Evolutionary conservation across 2,329 filamentous ascomycete species (phyloP).

Genomic region (Arthrobotrys megalospora): DNA sequence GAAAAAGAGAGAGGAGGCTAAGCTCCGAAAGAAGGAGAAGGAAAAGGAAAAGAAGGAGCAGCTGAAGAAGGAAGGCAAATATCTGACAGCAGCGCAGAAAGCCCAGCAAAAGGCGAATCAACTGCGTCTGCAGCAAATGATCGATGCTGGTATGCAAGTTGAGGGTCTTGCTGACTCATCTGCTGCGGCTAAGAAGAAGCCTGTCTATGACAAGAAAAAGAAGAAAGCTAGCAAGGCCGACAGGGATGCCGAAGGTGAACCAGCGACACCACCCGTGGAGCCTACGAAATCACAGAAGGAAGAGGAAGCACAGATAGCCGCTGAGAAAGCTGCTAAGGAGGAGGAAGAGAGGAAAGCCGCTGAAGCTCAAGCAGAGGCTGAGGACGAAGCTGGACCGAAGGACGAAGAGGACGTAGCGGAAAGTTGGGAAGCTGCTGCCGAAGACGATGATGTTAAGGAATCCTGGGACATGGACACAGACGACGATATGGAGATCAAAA

Average conservation of each 20-base stretch:
- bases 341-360: slow-evolving; percentile 83
- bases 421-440: slow-evolving; percentile 85
- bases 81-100: slow-evolving; percentile 86
- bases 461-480: slow-evolving; percentile 93
- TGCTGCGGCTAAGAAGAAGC: slow-evolving; percentile 80
- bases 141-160: slow-evolving; percentile 82
- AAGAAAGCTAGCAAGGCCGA: slow-evolving; percentile 75
- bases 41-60: slow-evolving; percentile 90
- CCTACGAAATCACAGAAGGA: slow-evolving; percentile 80
- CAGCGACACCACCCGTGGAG: slow-evolving; percentile 37
- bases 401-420: slow-evolving; percentile 77
- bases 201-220: slow-evolving; percentile 79
- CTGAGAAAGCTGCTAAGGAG: slow-evolving; percentile 66
- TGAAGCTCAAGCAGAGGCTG: slow-evolving; percentile 65
- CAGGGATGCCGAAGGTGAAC: slow-evolving; percentile 71
- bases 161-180: slow-evolving; percentile 69
- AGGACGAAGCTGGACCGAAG: slow-evolving; percentile 70
- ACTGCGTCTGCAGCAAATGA: slow-evolving; percentile 86
- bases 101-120: slow-evolving; percentile 85
- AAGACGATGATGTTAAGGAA: slow-evolving; percentile 85
- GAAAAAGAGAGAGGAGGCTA: slow-evolving; percentile 80
- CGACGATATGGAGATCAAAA: slow-evolving; percentile 71
- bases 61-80: slow-evolving; percentile 89
- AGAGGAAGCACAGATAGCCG: slow-evolving; percentile 71
- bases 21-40: slow-evolving; percentile 83